These are phyloP conservation scores for Cynanchum wilfordii DNA, from an alignment of 257 asterid species.

Conservation along the genomic window DNA sequence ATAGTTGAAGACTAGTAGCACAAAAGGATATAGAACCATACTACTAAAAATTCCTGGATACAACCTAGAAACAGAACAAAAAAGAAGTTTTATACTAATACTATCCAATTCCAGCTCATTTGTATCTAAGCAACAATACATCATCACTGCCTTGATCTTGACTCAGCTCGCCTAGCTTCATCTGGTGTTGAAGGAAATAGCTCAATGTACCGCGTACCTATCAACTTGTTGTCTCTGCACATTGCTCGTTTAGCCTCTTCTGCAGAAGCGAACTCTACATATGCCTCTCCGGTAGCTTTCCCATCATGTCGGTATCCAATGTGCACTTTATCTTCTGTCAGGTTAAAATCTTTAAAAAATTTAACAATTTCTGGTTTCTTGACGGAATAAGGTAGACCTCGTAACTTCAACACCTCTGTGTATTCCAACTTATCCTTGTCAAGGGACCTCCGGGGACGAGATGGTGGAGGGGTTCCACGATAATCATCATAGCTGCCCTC, in stretches of 20 bases:
- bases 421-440: constrained; percentile 79
- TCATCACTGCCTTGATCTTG: constrained; percentile 49
- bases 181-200: constrained; percentile 84
- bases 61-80: background rate
- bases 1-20: background rate
- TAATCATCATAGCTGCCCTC: constrained; percentile 52
- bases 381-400: constrained; percentile 83
- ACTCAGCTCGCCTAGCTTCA: constrained; percentile 65
- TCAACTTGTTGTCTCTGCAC: constrained; percentile 80
- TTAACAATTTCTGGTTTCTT: constrained; percentile 60
- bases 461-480: constrained; percentile 53
- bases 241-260: constrained; percentile 84
- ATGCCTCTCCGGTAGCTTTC: constrained; percentile 94
- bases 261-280: constrained; percentile 63
- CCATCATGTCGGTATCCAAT: constrained; percentile 75
- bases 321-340: constrained; percentile 60
- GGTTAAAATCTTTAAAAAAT: constrained; percentile 60
- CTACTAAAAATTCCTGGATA: background rate
- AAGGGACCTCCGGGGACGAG: constrained; percentile 63
- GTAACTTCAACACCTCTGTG: constrained; percentile 74
- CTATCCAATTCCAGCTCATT: background rate
- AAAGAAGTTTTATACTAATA: too few species aligned
- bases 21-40: background rate
- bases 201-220: constrained; percentile 84
- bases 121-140: background rate